phyloP scores from a whole-genome alignment of 202 grass and related monocot species.

The Carex arenaria region DNA sequence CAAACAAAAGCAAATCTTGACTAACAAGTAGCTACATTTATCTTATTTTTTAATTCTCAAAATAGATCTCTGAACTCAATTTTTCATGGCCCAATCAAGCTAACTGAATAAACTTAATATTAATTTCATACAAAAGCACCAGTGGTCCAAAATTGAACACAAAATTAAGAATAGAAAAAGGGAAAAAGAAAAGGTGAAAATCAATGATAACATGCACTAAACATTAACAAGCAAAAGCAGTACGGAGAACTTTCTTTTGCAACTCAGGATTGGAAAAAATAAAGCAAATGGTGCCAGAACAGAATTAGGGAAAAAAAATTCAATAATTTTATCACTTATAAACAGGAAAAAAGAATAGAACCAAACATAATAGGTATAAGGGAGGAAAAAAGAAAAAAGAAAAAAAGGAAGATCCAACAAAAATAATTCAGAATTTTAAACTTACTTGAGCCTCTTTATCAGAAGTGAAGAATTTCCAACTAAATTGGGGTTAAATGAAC shows the following conservation, averaged over 20 bases:
- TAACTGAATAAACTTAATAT: neutral
- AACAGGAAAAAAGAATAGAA: neutral
- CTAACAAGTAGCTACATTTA: neutral
- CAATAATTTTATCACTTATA: neutral
- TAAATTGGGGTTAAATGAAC: conserved; percentile 42
- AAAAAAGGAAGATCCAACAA: neutral
- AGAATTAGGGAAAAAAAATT: neutral
- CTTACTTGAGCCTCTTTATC: conserved; percentile 62
- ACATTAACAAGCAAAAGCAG: conserved; percentile 5
- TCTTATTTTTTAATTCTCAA: neutral
- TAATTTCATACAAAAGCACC: neutral
- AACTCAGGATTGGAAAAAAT: too few relatives aligned
- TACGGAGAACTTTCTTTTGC: neutral
- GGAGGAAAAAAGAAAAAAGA: neutral
- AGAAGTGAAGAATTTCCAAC: conserved; percentile 30
- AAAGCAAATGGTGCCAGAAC: neutral
- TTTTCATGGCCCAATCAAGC: neutral
- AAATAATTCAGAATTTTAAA: conserved; percentile 4
- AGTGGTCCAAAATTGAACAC: conserved; percentile 6
- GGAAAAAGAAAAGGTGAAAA: neutral
- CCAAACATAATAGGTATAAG: neutral
- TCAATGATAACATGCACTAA: conserved; percentile 8
- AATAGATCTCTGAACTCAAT: neutral
- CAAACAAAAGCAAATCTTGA: neutral
- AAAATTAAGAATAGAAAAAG: neutral